Percentiles rank a stretch among this genome's conserved stretches.
These are phyloP conservation scores for Raphanus hybrid DNA, from an alignment of 441 rosid genomes.

Conservation along the genomic window DNA sequence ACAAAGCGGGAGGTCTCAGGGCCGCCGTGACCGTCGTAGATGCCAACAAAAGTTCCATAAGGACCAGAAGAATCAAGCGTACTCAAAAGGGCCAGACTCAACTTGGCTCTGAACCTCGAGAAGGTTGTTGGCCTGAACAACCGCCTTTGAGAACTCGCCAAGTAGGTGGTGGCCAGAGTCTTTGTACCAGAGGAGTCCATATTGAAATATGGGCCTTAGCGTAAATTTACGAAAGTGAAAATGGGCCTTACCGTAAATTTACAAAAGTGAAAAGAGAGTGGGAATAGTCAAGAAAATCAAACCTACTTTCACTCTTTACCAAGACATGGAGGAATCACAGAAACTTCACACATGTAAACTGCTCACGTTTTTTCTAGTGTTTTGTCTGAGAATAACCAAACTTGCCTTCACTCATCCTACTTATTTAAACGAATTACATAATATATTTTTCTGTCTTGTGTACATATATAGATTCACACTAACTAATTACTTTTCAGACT, in stretches of 20 bases:
- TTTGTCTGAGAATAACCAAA: constrained; percentile 32
- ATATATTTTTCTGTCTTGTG: background rate
- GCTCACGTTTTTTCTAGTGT: constrained; percentile 10
- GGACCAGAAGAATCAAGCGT: constrained; percentile 60
- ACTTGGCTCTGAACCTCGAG: constrained; percentile 65
- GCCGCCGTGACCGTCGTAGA: no score
- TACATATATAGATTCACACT: constrained; percentile 5
- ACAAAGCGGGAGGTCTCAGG: no score
- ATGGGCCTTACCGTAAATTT: background rate
- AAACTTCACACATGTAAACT: constrained; percentile 39
- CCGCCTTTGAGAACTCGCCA: constrained; percentile 65
- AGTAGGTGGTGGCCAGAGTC: constrained; percentile 54
- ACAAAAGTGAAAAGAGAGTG: constrained; percentile 16
- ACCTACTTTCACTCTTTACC: constrained; percentile 62
- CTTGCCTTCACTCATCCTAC: constrained; percentile 35
- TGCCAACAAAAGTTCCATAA: constrained; percentile 55
- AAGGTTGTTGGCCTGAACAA: constrained; percentile 64
- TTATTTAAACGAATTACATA: no score
- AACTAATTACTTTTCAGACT: background rate
- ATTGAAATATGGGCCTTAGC: background rate
- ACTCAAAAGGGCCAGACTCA: constrained; percentile 61
- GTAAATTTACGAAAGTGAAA: no score
- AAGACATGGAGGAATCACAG: constrained; percentile 34
- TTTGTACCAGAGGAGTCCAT: constrained; percentile 64
- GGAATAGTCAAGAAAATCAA: constrained; percentile 43